phyloP scores from a whole-genome alignment of 73 alveolate species.

The Paramecium sonneborni region DNA sequence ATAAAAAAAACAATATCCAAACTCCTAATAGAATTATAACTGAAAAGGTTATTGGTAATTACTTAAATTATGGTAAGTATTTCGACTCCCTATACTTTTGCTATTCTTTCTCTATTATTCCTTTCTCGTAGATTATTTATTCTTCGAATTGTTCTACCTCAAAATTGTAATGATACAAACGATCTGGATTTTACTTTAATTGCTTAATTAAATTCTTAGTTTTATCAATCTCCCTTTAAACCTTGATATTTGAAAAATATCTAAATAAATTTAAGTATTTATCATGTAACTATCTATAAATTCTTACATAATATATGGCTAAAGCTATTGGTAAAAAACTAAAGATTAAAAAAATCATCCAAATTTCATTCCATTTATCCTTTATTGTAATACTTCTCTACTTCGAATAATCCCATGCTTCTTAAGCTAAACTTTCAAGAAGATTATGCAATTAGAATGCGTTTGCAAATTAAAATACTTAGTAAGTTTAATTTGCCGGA shows the following conservation, averaged over 20 bases:
- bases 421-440: not conserved
- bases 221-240: conserved; percentile 14
- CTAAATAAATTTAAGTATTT: not conserved
- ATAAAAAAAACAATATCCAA: not conserved
- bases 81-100: not conserved
- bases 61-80: not conserved
- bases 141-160: not conserved
- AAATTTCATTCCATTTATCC: not conserved
- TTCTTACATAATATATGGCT: not conserved
- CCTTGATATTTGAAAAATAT: not conserved
- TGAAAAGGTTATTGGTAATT: not conserved
- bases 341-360: conserved; percentile 19
- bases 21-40: not conserved
- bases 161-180: not conserved
- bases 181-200: not conserved
- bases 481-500: conserved; percentile 8
- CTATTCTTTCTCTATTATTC: not conserved
- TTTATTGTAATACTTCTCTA: not conserved
- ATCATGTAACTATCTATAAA: not conserved
- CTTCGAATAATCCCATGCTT: not conserved
- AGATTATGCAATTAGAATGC: not conserved
- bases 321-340: not conserved
- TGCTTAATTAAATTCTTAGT: not conserved
- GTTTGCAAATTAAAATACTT: conserved; percentile 55
- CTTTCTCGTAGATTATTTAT: not conserved